A percentile compares a stretch with the other conserved stretches of the same genome.
phyloP scores from a whole-genome alignment of 2,329 filamentous ascomycete genomes.

The Cytospora leucostoma region DNA sequence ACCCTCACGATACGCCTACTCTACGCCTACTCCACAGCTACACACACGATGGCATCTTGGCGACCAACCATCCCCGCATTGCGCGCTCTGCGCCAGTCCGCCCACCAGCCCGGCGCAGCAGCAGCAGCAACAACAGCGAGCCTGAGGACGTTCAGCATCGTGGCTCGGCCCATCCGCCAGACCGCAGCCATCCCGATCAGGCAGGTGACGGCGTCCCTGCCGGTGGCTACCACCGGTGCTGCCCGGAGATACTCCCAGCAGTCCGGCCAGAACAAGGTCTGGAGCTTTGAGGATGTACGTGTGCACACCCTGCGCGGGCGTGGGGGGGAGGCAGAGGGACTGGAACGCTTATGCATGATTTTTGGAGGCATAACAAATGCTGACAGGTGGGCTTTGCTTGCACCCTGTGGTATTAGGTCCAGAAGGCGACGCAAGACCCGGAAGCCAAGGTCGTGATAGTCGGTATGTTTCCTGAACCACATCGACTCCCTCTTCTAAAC shows the following conservation, averaged over 20 bases:
- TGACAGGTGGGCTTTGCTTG: neutral
- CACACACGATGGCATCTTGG: slow-evolving; percentile 21
- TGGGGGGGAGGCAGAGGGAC: neutral
- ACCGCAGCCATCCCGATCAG: neutral
- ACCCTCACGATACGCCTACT: neutral
- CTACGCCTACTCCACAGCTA: neutral
- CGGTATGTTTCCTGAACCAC: slow-evolving; percentile 40
- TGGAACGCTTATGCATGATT: too few species aligned
- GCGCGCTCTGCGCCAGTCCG: slow-evolving; percentile 17
- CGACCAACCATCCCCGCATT: slow-evolving; percentile 14
- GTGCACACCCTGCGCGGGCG: neutral
- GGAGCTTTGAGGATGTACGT: slow-evolving; percentile 49
- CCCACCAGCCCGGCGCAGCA: slow-evolving; percentile 2
- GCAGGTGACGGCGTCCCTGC: neutral
- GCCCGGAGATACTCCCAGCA: slow-evolving; percentile 30
- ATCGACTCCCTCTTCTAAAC: neutral
- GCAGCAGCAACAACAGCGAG: neutral
- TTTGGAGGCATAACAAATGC: neutral
- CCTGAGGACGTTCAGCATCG: neutral
- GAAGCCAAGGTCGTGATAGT: slow-evolving; percentile 46
- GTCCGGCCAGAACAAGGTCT: slow-evolving; percentile 42
- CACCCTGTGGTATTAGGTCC: slow-evolving; percentile 39
- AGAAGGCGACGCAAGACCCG: slow-evolving; percentile 39
- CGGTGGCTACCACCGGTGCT: neutral
- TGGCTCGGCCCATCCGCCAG: neutral